These are phyloP conservation scores for Entophlyctis luteolus DNA, from an alignment of 192 early-diverging fungal genomes.

Conservation along the genomic window DNA sequence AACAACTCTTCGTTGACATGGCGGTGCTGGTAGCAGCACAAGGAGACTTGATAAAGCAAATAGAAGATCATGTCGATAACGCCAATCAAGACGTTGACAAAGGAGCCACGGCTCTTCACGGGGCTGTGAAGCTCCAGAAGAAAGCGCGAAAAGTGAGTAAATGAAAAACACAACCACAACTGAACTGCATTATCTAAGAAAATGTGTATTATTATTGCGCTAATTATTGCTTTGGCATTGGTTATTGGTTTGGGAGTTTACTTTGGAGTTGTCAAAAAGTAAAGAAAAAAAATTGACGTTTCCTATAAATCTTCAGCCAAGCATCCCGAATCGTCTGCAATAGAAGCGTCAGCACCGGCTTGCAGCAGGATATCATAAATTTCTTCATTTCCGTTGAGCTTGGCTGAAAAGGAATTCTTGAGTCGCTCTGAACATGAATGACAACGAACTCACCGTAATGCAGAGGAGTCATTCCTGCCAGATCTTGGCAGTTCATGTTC, in stretches of 20 bases:
- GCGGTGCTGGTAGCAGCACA: conserved; percentile 74
- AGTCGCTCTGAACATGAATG: background rate
- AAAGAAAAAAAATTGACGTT: background rate
- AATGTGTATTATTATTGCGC: conserved; percentile 57
- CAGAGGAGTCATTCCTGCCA: conserved; percentile 32
- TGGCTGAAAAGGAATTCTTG: background rate
- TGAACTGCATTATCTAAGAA: conserved; percentile 31
- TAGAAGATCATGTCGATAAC: conserved; percentile 63
- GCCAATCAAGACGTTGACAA: conserved; percentile 58
- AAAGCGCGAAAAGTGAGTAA: conserved; percentile 46
- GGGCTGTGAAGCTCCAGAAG: conserved; percentile 59
- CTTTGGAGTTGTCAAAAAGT: conserved; percentile 33
- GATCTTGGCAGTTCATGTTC: conserved; percentile 22
- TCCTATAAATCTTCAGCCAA: background rate
- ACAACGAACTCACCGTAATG: conserved; percentile 29
- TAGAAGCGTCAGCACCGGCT: background rate
- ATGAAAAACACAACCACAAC: conserved; percentile 5
- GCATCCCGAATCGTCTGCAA: background rate
- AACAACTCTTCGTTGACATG: conserved; percentile 87
- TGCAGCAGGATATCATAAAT: background rate
- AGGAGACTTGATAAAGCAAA: conserved; percentile 66
- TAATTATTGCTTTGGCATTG: conserved; percentile 31
- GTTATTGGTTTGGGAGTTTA: conserved; percentile 40
- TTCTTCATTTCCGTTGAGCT: conserved; percentile 5
- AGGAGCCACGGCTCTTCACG: conserved; percentile 56